Evolutionary conservation across 1,284 basidiomycete species (phyloP), one percentile per base, ranked within the genome.

Genomic region (Tilletia indica): DNA sequence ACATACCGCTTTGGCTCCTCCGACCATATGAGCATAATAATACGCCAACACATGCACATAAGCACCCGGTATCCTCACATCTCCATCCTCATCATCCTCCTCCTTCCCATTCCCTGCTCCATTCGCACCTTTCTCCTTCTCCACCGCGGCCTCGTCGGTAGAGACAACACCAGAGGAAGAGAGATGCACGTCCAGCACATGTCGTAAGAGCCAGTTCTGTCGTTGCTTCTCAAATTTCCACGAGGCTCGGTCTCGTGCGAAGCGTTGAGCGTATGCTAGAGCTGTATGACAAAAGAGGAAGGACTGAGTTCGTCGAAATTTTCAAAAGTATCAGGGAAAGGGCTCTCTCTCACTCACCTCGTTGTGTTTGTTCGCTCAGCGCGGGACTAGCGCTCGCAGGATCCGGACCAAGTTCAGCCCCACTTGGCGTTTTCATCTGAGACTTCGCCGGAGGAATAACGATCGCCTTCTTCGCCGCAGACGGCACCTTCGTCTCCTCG

Each of bases 221-320:
- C 75, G 74, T 36, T 75, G 73, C 63, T 78, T 78, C 72, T 76
- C 74, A 72, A 78, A 78, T 58, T 78, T 78, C 77, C 77, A 78
- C 25, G 70, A 68, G n/a, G 72, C 48, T 54, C 71, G 71, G 61
- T 76, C 73, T 51, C 69, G 69, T 47, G 66, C 70, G 66, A 74
- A 78, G 25, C 70, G 14, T 56, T 75, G 73, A 3, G 77, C 77
- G 63, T 78, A 78, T 12, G 70, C 70, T 31, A 78, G 74, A 3
- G 75, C 75, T 56, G 68, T n/a, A 6, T n/a, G 11, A 54, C 39
- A n/a, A 21, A 12, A 16, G 38, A 69, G 48, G 38, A 47, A 68
- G 9, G 54, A 56, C 11, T 21, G 21, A 14, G 12, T 8, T 11
- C 54, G 21, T 25, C 12, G 12, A 12, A 9, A 14, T 9, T 9